Conservation (phyloP, 345 rosid genomes). For the Gossypium thurberi region DNA sequence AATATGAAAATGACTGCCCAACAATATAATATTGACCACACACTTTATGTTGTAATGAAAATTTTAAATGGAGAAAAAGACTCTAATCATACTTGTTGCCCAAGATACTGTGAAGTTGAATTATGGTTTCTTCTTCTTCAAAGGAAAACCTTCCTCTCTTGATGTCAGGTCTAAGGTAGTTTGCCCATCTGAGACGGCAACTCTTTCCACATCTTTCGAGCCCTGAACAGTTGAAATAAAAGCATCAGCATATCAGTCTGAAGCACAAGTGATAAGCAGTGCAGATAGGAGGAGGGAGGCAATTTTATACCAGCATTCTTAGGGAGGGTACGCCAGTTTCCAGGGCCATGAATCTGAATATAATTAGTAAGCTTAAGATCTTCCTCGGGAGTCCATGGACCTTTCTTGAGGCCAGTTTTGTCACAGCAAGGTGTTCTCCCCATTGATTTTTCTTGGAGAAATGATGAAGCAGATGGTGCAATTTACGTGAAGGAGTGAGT, state of each 20-base stretch:
- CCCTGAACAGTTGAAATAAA: conserved; percentile 32
- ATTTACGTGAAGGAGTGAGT: not conserved
- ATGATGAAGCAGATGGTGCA: not conserved
- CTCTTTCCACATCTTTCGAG: conserved; percentile 97
- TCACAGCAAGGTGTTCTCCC: conserved; percentile 87
- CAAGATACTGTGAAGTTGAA: conserved; percentile 73
- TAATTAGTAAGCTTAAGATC: conserved; percentile 55
- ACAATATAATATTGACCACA: not conserved
- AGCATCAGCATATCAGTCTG: not conserved
- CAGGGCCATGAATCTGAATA: conserved; percentile 62
- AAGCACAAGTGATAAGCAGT: not conserved
- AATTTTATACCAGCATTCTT: conserved; percentile 56
- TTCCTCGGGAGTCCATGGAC: conserved; percentile 85
- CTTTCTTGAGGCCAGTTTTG: conserved; percentile 74
- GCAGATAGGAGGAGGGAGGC: not conserved
- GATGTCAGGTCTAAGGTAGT: conserved; percentile 89
- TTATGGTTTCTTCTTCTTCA: conserved; percentile 91
- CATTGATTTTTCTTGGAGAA: conserved; percentile 24
- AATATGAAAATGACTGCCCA: not conserved
- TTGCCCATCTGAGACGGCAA: conserved; percentile 95
- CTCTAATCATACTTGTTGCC: conserved; percentile 67
- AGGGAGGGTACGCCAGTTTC: conserved; percentile 73
- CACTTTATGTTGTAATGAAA: not conserved
- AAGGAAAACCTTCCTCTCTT: conserved; percentile 90
- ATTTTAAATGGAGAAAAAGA: not conserved